A percentile compares a stretch with the other conserved stretches of the same genome.
These are phyloP conservation scores for Acanthamoeba culbertsoni DNA, from an alignment of 208 protist genomes.

Conservation along the genomic window DNA sequence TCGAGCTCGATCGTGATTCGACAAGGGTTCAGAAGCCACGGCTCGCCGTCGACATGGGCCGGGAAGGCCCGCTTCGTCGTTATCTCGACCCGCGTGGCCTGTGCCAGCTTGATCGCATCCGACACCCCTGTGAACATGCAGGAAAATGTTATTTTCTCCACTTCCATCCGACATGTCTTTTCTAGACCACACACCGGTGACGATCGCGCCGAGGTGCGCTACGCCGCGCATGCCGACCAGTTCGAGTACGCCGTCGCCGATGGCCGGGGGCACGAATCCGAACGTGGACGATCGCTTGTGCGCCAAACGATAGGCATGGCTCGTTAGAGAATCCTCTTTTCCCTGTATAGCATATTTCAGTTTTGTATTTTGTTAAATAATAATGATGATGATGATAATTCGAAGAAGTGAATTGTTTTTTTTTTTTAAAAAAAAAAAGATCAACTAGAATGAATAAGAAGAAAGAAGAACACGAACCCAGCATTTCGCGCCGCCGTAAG, in stretches of 20 bases:
- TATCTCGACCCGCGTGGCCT: not conserved
- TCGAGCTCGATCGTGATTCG: not conserved
- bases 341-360: not conserved
- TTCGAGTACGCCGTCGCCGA: constrained; percentile 34
- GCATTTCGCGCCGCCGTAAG: constrained; percentile 20
- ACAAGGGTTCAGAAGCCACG: not conserved
- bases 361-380: not conserved
- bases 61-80: not conserved
- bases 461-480: not conserved
- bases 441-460: no score
- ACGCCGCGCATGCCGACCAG: constrained; percentile 19
- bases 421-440: no score
- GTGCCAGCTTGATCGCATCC: constrained; percentile 34
- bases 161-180: not conserved
- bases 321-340: not conserved
- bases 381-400: not conserved
- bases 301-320: not conserved
- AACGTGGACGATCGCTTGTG: not conserved
- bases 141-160: not conserved
- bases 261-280: not conserved
- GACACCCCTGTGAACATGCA: not conserved
- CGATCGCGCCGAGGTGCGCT: constrained; percentile 37
- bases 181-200: not conserved
- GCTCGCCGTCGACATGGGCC: constrained; percentile 30
- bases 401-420: not conserved